A percentile compares a stretch with the other conserved stretches of the same genome.
Evolutionary conservation across 805 yeast genomes (phyloP).

Genomic region (Cyberlindnera xishuangbannaensis): DNA sequence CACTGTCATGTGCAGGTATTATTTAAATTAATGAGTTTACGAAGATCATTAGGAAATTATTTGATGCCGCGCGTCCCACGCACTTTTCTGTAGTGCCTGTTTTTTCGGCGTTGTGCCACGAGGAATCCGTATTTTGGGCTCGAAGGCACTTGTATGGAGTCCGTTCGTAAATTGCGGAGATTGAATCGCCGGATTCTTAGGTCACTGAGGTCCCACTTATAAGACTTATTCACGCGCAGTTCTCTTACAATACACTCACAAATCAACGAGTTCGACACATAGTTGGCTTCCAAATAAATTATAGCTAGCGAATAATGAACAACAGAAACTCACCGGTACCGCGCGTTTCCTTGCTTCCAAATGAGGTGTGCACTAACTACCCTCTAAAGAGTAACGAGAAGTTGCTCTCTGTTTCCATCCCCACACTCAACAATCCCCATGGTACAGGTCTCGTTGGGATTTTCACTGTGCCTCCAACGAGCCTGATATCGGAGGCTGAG

Average conservation of each 20-base stretch:
- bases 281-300: too few relatives aligned
- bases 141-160: too few relatives aligned
- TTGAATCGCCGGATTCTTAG: too few relatives aligned
- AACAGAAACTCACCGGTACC: too few relatives aligned
- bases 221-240: too few relatives aligned
- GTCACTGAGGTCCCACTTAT: too few relatives aligned
- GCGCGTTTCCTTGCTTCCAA: constrained; percentile 7
- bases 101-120: too few relatives aligned
- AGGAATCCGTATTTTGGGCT: too few relatives aligned
- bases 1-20: neutral
- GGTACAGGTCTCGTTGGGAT: constrained; percentile 32
- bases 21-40: neutral
- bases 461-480: constrained; percentile 29
- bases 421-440: constrained; percentile 18
- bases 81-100: neutral
- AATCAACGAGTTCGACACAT: too few relatives aligned
- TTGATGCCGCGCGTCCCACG: neutral
- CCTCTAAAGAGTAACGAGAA: constrained; percentile 21
- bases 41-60: neutral
- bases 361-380: constrained; percentile 20
- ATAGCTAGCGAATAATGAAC: too few relatives aligned
- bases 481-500: constrained; percentile 18
- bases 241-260: too few relatives aligned
- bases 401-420: constrained; percentile 22
- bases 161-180: too few relatives aligned